phyloP scores from a whole-genome alignment of 2,329 filamentous ascomycete species.

The Xylariaceae sp. region DNA sequence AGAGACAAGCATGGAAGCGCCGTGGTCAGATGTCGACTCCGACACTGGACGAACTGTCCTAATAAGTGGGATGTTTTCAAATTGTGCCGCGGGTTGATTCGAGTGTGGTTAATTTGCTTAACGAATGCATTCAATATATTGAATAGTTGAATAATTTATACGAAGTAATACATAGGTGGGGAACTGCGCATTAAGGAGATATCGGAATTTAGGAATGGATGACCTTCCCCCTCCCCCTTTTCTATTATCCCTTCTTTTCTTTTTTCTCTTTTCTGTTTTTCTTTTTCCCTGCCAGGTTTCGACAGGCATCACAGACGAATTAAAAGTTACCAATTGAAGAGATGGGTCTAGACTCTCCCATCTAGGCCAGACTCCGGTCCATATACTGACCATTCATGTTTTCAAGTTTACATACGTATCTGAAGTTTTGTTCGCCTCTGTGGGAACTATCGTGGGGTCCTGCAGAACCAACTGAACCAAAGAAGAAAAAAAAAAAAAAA shows the following conservation, averaged over 20 bases:
- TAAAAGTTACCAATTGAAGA: neutral
- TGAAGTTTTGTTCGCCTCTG: neutral
- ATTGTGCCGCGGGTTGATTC: neutral
- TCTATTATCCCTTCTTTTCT: no score
- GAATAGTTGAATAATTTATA: neutral
- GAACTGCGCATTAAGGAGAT: neutral
- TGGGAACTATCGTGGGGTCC: neutral
- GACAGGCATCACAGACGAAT: neutral
- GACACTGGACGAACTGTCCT: neutral
- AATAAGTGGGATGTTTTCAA: neutral
- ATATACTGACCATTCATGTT: neutral
- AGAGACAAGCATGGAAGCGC: neutral
- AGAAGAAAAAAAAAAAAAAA: neutral
- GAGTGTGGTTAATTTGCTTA: no score
- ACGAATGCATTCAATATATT: neutral
- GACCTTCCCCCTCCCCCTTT: no score
- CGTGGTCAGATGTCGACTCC: neutral
- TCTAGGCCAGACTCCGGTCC: conserved; percentile 9
- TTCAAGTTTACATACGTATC: neutral
- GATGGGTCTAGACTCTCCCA: conserved; percentile 14
- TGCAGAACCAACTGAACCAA: neutral
- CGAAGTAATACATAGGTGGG: neutral
- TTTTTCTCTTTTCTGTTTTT: no score
- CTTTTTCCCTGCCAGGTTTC: no score
- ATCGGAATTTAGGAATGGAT: neutral